Evolutionary conservation across 805 yeast genomes (phyloP), one percentile per base, ranked within the genome.

Genomic region (Kuraishia cidri): DNA sequence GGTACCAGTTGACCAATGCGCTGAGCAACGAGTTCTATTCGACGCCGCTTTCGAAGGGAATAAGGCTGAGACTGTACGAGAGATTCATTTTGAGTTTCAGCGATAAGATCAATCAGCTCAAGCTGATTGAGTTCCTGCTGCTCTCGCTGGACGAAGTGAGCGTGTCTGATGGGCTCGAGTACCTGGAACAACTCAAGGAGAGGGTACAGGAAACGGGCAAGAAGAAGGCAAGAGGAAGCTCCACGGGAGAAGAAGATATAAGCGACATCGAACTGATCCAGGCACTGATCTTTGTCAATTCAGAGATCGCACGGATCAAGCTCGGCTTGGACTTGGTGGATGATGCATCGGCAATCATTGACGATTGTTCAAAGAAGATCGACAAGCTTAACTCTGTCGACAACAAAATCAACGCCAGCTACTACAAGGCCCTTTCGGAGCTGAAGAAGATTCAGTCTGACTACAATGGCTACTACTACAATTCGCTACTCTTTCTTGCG

Each of bases 1-100:
- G 97, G 97, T 94, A 81, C 60, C 97, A 92, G 63, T 69, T 92
- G 51, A 84, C 96, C 2, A 72, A 73, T 39, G 58, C 73, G 5
- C 62, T 92, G 36, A 58, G 60, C 4, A 62, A 62, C 23, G 69
- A 67, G 40, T 71, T 88, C 49, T 90, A 74, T 60, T 62, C 61
- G 27, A 63, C 66, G 35, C 66, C 73, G 6, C 64, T 63, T 18
- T 65, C 82, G 10, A 57, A 54, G 24, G 60, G 70, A 1, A 56
- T 84, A 36, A 72, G 90, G 43, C 54, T 78, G 44, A 73, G 76
- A 41, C 58, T 90, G 33, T 90, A 72, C 56, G 74, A 75, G 36
- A 72, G 72, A 40, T 87, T 92, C 53, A 72, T 92, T 33, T 47
- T 67, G 13, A 68, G 67, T 29, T 79, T 87, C 49, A 69, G 73